phyloP scores from a whole-genome alignment of 2,329 filamentous ascomycete genomes.

The Oidium heveae region DNA sequence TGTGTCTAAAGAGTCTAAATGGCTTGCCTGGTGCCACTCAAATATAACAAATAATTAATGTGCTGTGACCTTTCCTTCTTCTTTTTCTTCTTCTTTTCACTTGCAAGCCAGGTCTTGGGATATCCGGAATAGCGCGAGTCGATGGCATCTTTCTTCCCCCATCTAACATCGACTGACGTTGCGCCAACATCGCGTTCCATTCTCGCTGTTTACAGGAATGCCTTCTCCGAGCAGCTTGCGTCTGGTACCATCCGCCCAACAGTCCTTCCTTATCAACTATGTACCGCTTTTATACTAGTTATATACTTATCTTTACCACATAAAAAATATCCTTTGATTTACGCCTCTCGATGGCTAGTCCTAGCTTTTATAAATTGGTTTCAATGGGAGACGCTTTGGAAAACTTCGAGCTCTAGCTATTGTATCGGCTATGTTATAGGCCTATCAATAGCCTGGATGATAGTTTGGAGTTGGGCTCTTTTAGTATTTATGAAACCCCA shows the following conservation, averaged over 20 bases:
- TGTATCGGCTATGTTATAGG: slow-evolving; percentile 25
- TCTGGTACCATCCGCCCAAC: slow-evolving; percentile 21
- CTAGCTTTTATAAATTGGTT: slow-evolving; percentile 19
- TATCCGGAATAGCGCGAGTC: too few species aligned
- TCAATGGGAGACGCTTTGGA: slow-evolving; percentile 18
- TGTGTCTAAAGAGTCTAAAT: too few species aligned
- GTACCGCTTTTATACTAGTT: slow-evolving; percentile 22
- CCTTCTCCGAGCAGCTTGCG: slow-evolving; percentile 16
- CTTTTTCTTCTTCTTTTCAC: too few species aligned
- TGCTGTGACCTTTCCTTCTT: too few species aligned
- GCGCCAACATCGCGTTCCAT: slow-evolving; percentile 8
- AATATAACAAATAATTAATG: too few species aligned
- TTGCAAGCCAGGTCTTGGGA: too few species aligned
- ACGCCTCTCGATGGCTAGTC: slow-evolving; percentile 24
- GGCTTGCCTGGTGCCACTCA: too few species aligned
- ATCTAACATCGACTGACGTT: slow-evolving; percentile 6
- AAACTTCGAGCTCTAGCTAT: slow-evolving; percentile 25
- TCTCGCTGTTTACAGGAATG: slow-evolving; percentile 14
- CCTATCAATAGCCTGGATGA: slow-evolving; percentile 24
- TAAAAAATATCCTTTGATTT: slow-evolving; percentile 23
- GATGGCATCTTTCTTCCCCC: slow-evolving; percentile 7
- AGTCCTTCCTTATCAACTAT: slow-evolving; percentile 25
- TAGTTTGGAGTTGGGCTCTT: slow-evolving; percentile 22
- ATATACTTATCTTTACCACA: slow-evolving; percentile 32
- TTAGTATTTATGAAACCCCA: slow-evolving; percentile 30